phyloP scores from a whole-genome alignment of 2,329 filamentous ascomycete species.

The Ambrosiella xylebori region DNA sequence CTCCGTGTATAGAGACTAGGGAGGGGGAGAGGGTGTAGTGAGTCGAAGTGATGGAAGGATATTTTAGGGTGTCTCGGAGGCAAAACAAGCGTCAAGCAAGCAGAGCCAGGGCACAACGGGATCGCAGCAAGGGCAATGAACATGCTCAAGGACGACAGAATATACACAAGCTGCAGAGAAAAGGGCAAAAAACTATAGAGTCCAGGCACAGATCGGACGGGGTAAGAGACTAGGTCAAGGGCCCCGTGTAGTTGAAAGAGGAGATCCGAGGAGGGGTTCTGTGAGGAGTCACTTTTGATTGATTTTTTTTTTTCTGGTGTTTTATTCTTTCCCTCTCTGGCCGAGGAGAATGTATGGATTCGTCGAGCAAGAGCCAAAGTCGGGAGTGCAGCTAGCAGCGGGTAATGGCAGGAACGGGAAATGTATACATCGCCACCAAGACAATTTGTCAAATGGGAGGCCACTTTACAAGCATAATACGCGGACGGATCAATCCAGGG shows the following conservation, averaged over 20 bases:
- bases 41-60: not conserved
- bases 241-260: not conserved
- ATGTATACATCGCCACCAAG: not conserved
- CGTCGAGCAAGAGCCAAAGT: not conserved
- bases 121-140: constrained; percentile 1
- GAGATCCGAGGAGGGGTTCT: not conserved
- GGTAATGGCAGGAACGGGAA: not conserved
- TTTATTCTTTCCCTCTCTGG: not conserved
- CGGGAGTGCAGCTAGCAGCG: not conserved
- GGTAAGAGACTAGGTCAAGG: not conserved
- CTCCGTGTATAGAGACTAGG: not conserved
- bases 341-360: not conserved
- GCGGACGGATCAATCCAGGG: not conserved
- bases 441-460: not conserved
- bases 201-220: not conserved
- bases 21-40: no score
- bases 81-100: not conserved
- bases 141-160: not conserved
- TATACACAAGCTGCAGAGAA: constrained; percentile 2
- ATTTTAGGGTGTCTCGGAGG: not conserved
- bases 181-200: not conserved
- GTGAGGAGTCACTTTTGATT: not conserved
- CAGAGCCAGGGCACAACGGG: not conserved
- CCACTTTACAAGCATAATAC: not conserved
- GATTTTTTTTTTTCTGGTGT: not conserved